These are phyloP conservation scores for Penicillium digitatum DNA, from an alignment of 2,329 filamentous ascomycete genomes.

Conservation along the genomic window DNA sequence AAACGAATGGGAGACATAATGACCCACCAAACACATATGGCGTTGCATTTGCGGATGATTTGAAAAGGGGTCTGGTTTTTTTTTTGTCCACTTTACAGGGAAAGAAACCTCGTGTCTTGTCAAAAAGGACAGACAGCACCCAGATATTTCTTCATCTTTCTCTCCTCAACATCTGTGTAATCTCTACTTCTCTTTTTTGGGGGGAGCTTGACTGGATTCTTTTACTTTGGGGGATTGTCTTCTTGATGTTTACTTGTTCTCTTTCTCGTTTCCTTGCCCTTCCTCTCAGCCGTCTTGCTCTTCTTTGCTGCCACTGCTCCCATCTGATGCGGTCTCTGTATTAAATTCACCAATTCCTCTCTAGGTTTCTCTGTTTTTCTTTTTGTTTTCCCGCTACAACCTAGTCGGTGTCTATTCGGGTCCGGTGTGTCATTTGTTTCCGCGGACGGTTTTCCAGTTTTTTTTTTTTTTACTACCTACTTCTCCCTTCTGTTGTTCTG, in stretches of 20 bases:
- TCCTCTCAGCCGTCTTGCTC: constrained; percentile 6
- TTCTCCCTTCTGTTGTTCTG: constrained; percentile 22
- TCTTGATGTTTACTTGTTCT: constrained; percentile 17
- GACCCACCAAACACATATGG: constrained; percentile 30
- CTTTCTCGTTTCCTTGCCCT: constrained; percentile 7
- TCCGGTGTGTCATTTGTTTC: constrained; percentile 19
- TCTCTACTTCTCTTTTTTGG: constrained; percentile 35
- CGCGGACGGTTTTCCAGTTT: constrained; percentile 20
- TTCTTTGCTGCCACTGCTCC: constrained; percentile 31
- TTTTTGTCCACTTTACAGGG: constrained; percentile 12
- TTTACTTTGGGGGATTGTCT: constrained; percentile 20
- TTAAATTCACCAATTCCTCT: constrained; percentile 35
- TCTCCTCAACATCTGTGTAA: constrained; percentile 38
- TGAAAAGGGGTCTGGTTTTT: constrained; percentile 15
- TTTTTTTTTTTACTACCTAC: constrained; percentile 17
- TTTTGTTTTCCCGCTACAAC: constrained; percentile 17
- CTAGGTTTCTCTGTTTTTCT: constrained; percentile 18
- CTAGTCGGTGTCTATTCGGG: constrained; percentile 24
- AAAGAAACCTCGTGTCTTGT: constrained; percentile 9
- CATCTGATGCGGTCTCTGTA: constrained; percentile 27
- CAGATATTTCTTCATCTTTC: constrained; percentile 24
- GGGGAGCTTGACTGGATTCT: constrained; percentile 38
- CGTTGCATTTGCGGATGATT: constrained; percentile 29
- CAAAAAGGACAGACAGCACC: constrained; percentile 15
- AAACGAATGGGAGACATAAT: constrained; percentile 11